Evolutionary conservation across 1,139 yeast species (phyloP).

Genomic region (Yamadazyma mexicana): DNA sequence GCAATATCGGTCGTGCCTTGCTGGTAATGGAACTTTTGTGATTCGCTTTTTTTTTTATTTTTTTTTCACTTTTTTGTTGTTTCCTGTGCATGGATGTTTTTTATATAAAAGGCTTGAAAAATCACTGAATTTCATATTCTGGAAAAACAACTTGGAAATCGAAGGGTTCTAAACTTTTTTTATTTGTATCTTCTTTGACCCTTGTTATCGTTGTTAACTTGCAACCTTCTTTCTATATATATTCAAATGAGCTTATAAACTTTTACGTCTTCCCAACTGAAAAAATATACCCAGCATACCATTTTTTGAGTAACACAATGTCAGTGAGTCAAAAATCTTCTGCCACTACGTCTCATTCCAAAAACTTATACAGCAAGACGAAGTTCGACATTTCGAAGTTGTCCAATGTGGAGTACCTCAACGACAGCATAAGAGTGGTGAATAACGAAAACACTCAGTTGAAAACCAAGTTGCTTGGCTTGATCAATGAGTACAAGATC

Average conservation of each 20-base stretch:
- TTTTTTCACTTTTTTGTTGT: not conserved
- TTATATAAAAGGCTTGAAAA: conserved; percentile 4
- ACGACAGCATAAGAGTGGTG: conserved; percentile 27
- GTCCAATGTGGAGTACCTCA: conserved; percentile 2
- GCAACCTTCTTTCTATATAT: conserved; percentile 1
- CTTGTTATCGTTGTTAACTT: too few relatives aligned
- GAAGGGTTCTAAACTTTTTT: not conserved
- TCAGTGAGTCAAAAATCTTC: conserved; percentile 1
- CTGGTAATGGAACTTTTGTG: conserved; percentile 1
- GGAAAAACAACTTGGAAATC: not conserved
- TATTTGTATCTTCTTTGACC: not conserved
- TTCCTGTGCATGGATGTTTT: conserved; percentile 2
- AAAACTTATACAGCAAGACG: not conserved
- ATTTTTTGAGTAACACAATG: not conserved
- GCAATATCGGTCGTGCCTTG: conserved; percentile 1
- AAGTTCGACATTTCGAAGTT: conserved; percentile 2
- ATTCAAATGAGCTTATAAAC: conserved; percentile 1
- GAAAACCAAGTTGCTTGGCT: conserved; percentile 35
- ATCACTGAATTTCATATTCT: conserved; percentile 1
- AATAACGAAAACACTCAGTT: conserved; percentile 39
- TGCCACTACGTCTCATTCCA: not conserved
- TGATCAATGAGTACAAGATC: conserved; percentile 45
- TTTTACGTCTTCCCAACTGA: too few relatives aligned
- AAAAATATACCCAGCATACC: not conserved
- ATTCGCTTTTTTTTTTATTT: conserved; percentile 2